Evolutionary conservation across 768 basidiomycete genomes (phyloP).

Genomic region (Phaeolepiota aurea): DNA sequence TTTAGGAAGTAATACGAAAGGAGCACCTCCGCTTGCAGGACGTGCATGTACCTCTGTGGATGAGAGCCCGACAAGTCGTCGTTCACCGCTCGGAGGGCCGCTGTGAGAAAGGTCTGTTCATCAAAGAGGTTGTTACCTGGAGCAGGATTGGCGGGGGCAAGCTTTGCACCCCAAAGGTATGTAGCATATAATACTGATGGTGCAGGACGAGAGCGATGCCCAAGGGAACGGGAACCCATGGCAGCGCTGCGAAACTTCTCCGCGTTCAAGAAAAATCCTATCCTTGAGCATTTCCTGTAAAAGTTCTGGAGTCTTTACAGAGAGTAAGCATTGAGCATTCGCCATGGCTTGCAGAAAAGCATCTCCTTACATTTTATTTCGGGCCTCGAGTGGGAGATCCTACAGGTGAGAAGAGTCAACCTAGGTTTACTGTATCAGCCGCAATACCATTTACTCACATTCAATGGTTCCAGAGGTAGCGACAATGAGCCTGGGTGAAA

Average conservation of each 20-base stretch:
- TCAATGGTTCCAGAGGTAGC: background rate
- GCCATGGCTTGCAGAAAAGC: slow-evolving; percentile 12
- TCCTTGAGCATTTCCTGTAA: slow-evolving; percentile 29
- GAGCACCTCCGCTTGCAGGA: slow-evolving; percentile 44
- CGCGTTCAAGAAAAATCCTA: slow-evolving; percentile 46
- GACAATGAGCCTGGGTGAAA: background rate
- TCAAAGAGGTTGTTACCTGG: slow-evolving; percentile 10
- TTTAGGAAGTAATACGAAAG: slow-evolving; percentile 45
- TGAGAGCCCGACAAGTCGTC: slow-evolving; percentile 30
- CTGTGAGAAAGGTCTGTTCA: slow-evolving; percentile 29
- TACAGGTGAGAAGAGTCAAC: background rate
- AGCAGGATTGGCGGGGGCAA: slow-evolving; percentile 16
- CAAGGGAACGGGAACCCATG: slow-evolving; percentile 17
- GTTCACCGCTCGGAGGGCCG: slow-evolving; percentile 28
- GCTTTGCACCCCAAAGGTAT: slow-evolving; percentile 26
- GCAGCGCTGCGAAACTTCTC: slow-evolving; percentile 29
- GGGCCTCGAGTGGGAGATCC: slow-evolving; percentile 8
- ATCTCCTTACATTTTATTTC: slow-evolving; percentile 3
- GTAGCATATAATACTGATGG: slow-evolving; percentile 29
- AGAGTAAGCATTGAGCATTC: slow-evolving; percentile 12
- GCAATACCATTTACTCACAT: background rate
- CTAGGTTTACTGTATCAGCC: background rate
- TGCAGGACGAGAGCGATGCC: slow-evolving; percentile 22
- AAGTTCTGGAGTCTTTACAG: slow-evolving; percentile 20
- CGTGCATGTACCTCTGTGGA: slow-evolving; percentile 27